A percentile compares a stretch with the other conserved stretches of the same genome.
Conservation (phyloP, 1,284 basidiomycete species). For the Apiotrichum sp. region DNA sequence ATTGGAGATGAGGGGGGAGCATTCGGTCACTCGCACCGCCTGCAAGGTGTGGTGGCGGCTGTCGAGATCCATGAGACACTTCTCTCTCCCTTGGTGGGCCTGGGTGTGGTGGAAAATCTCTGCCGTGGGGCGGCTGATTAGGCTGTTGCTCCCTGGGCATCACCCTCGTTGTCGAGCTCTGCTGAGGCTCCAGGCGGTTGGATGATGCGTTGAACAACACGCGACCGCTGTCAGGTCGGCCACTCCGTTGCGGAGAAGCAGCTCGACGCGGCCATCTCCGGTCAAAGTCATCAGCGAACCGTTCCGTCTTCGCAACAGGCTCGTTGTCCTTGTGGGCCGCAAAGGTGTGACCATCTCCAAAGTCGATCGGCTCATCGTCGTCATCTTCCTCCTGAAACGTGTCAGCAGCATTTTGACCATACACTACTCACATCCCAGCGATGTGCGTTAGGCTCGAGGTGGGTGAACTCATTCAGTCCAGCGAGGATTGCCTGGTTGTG, state of each 20-base stretch:
- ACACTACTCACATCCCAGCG: slow-evolving; percentile 82
- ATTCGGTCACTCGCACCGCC: slow-evolving; percentile 24
- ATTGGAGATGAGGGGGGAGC: slow-evolving; percentile 36
- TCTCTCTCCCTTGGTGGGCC: too few relatives aligned
- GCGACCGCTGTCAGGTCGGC: slow-evolving; percentile 33
- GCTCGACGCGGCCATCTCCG: slow-evolving; percentile 72
- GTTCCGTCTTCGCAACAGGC: slow-evolving; percentile 40
- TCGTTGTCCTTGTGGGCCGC: slow-evolving; percentile 49
- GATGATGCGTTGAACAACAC: slow-evolving; percentile 85
- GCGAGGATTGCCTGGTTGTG: slow-evolving; percentile 57
- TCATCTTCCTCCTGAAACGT: slow-evolving; percentile 72
- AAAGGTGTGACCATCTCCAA: slow-evolving; percentile 84
- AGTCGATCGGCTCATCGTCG: slow-evolving; percentile 83
- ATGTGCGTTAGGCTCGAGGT: slow-evolving; percentile 82
- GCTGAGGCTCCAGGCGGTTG: slow-evolving; percentile 63
- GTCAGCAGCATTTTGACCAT: slow-evolving; percentile 40
- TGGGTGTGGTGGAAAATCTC: slow-evolving; percentile 8
- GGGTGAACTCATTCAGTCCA: slow-evolving; percentile 75
- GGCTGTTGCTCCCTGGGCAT: slow-evolving; percentile 32
- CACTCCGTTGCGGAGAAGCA: slow-evolving; percentile 6
- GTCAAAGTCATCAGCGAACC: slow-evolving; percentile 71
- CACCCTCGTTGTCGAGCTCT: slow-evolving; percentile 32
- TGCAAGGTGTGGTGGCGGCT: slow-evolving; percentile 20
- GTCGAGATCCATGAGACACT: slow-evolving; percentile 1
- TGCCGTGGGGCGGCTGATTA: not conserved